A percentile compares a stretch with the other conserved stretches of the same genome.
Evolutionary conservation across 192 early-diverging fungal genomes (phyloP).

Genomic region (Mortierella hygrophila): DNA sequence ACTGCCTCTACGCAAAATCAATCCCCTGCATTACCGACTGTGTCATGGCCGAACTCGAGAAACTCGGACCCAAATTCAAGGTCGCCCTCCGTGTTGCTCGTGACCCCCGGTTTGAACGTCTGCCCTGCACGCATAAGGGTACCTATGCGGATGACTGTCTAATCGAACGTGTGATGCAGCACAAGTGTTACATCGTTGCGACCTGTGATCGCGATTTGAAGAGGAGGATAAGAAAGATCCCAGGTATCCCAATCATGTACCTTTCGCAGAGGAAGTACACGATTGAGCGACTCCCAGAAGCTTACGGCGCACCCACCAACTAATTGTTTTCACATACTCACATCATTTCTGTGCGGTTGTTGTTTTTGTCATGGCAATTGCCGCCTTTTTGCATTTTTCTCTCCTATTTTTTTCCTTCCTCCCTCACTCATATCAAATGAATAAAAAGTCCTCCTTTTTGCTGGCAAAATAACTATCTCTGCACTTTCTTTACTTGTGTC

Average conservation of each 20-base stretch:
- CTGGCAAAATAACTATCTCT: not conserved
- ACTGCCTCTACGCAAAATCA: constrained; percentile 98
- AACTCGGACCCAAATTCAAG: constrained; percentile 95
- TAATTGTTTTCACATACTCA: constrained; percentile 4
- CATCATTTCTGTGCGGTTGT: not conserved
- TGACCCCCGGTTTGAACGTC: constrained; percentile 96
- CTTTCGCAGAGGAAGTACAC: constrained; percentile 90
- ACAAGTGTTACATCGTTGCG: constrained; percentile 98
- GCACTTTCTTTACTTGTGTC: too few species aligned
- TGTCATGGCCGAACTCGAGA: constrained; percentile 99
- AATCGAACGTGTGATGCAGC: constrained; percentile 91
- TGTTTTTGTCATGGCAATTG: not conserved
- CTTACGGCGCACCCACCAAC: constrained; percentile 58
- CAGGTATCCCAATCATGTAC: constrained; percentile 98
- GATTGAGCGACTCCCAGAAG: constrained; percentile 95
- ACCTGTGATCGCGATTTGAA: constrained; percentile 98
- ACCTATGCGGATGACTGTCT: constrained; percentile 99
- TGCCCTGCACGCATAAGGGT: constrained; percentile 97
- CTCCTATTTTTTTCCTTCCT: not conserved
- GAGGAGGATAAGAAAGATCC: constrained; percentile 93
- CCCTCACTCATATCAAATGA: not conserved
- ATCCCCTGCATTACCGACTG: constrained; percentile 99
- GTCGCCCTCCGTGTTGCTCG: constrained; percentile 94
- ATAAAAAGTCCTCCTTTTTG: not conserved
- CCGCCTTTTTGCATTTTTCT: not conserved